A percentile compares a stretch with the other conserved stretches of the same genome.
These are phyloP conservation scores for Euphorbia celastroides DNA, from an alignment of 441 rosid genomes.

Conservation along the genomic window DNA sequence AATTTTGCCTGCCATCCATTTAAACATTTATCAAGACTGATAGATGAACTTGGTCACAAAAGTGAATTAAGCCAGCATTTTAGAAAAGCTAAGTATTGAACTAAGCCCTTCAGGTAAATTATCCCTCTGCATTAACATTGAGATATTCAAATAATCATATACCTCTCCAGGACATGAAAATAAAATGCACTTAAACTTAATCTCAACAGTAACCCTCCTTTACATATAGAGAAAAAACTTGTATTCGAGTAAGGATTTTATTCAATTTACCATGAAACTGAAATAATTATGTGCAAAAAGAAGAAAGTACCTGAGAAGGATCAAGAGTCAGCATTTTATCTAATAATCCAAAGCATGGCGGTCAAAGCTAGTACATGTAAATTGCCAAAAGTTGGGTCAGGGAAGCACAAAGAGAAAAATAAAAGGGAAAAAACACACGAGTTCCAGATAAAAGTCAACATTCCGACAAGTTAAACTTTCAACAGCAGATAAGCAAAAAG, in stretches of 20 bases:
- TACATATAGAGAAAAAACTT: too few species aligned
- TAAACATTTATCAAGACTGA: not conserved
- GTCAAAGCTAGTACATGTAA: constrained; percentile 46
- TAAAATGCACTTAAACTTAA: not conserved
- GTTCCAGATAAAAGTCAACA: not conserved
- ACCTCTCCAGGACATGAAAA: not conserved
- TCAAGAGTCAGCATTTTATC: constrained; percentile 93
- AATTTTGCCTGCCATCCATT: not conserved
- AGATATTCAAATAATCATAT: not conserved
- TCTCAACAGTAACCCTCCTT: not conserved
- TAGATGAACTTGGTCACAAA: not conserved
- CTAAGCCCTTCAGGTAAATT: not conserved
- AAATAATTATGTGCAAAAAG: not conserved
- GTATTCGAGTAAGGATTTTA: not conserved
- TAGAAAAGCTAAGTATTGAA: not conserved
- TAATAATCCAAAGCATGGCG: constrained; percentile 91
- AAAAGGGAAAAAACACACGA: not conserved
- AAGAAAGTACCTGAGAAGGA: constrained; percentile 71
- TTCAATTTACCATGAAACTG: not conserved
- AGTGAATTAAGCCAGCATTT: not conserved
- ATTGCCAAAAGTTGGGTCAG: not conserved
- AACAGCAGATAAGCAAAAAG: constrained; percentile 2
- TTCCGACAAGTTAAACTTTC: not conserved
- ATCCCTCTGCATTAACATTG: not conserved
- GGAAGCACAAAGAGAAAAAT: not conserved